Percentiles rank a stretch among this genome's conserved stretches.
These are phyloP conservation scores for Cladophialophora exuberans DNA, from an alignment of 2,329 filamentous ascomycete genomes.

Conservation along the genomic window DNA sequence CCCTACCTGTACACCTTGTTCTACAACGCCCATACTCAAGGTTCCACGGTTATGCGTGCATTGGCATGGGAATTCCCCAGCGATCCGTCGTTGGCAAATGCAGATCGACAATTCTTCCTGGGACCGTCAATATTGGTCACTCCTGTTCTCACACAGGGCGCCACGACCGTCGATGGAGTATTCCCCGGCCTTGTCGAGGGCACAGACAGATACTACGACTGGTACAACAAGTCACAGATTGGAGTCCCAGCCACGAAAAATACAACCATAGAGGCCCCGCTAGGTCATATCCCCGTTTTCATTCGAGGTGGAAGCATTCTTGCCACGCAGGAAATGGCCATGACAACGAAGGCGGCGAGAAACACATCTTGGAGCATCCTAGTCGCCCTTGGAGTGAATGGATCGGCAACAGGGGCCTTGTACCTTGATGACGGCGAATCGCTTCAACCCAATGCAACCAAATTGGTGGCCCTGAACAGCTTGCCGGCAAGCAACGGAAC, in stretches of 20 bases:
- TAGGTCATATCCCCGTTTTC: slow-evolving; percentile 72
- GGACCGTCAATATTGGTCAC: slow-evolving; percentile 68
- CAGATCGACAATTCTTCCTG: slow-evolving; percentile 73
- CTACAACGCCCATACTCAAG: slow-evolving; percentile 66
- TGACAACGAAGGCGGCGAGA: slow-evolving; percentile 67
- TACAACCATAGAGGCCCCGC: slow-evolving; percentile 62
- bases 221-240: slow-evolving; percentile 69
- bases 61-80: slow-evolving; percentile 72
- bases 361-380: slow-evolving; percentile 69
- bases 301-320: slow-evolving; percentile 70
- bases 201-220: slow-evolving; percentile 72
- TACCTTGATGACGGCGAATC: slow-evolving; percentile 79
- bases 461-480: slow-evolving; percentile 52
- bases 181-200: slow-evolving; percentile 65
- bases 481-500: slow-evolving; percentile 28
- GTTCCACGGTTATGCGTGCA: slow-evolving; percentile 72
- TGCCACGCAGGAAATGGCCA: slow-evolving; percentile 67
- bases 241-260: slow-evolving; percentile 55
- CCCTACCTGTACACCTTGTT: slow-evolving; percentile 79
- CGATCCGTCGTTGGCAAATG: slow-evolving; percentile 67
- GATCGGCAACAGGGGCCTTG: slow-evolving; percentile 62
- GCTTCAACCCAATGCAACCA: slow-evolving; percentile 57
- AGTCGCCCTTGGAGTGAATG: slow-evolving; percentile 60
- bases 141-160: slow-evolving; percentile 66
- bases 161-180: slow-evolving; percentile 65